A percentile compares a stretch with the other conserved stretches of the same genome.
Evolutionary conservation across 495 filamentous ascomycete species (phyloP).

Genomic region (Hamigera avellanea): DNA sequence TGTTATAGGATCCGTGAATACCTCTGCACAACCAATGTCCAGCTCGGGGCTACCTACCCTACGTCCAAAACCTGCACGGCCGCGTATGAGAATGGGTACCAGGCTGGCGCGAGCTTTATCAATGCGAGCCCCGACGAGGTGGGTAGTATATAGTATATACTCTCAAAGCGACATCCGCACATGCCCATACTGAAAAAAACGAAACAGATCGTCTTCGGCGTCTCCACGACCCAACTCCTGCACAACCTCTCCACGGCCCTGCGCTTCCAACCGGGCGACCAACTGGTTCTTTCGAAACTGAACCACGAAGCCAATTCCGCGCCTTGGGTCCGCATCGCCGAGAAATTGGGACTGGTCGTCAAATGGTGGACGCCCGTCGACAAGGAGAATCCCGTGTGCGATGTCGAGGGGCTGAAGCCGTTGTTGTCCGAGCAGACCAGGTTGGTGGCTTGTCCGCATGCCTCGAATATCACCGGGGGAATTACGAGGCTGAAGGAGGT

Average conservation of each 20-base stretch:
- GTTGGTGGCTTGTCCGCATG: slow-evolving; percentile 58
- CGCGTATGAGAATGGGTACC: slow-evolving; percentile 41
- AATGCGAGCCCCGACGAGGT: slow-evolving; percentile 53
- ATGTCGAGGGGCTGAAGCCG: slow-evolving; percentile 34
- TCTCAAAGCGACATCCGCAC: too few species aligned
- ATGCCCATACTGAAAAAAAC: slow-evolving; percentile 1
- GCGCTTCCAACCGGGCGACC: slow-evolving; percentile 43
- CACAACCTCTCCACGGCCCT: slow-evolving; percentile 56
- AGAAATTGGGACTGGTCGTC: slow-evolving; percentile 40
- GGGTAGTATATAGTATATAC: slow-evolving; percentile 10
- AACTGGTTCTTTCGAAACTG: slow-evolving; percentile 53
- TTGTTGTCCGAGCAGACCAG: slow-evolving; percentile 48
- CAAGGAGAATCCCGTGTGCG: slow-evolving; percentile 41
- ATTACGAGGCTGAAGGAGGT: slow-evolving; percentile 47
- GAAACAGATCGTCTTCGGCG: slow-evolving; percentile 32
- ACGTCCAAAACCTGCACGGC: slow-evolving; percentile 41
- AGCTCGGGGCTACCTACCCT: slow-evolving; percentile 56
- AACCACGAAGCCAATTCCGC: slow-evolving; percentile 66
- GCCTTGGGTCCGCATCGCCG: slow-evolving; percentile 55
- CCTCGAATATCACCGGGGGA: slow-evolving; percentile 56
- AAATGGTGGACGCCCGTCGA: slow-evolving; percentile 50
- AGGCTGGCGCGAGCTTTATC: slow-evolving; percentile 54
- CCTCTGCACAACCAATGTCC: slow-evolving; percentile 55
- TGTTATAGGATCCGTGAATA: slow-evolving; percentile 48
- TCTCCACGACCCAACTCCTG: slow-evolving; percentile 62